Evolutionary conservation across 129 eudicot genomes (phyloP), one percentile per base, ranked within the genome.

Genomic region (Arctium minus): DNA sequence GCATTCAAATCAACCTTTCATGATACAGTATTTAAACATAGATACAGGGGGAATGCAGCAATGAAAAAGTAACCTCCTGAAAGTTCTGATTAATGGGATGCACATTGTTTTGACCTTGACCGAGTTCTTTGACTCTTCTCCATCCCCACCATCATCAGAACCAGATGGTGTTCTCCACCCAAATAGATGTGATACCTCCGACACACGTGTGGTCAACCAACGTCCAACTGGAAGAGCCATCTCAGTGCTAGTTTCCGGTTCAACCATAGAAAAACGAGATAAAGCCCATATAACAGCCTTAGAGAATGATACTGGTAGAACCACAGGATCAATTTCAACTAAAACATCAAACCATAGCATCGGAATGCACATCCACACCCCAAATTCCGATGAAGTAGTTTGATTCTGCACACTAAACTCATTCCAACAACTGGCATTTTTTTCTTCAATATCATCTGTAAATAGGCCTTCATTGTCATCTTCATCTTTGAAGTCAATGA

Each of bases 101-200:
- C 94, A 89, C 89, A 89, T 84, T 75, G 94, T 83, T 75, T 93
- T 86, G 72, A 91, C 86, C 82, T 79, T 81, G 69, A 90, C 90
- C 0, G 99, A 92, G 90, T 95, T 95, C 77, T 86, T 91, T 37
- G 86, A 86, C 87, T 83, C 91, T 40, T 80, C 81, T 82, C 97
- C 90, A 85, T 86, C 90, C 78, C 93, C 97, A 68, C 93, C 97
- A 84, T 95, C 99, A 80, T 95, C 92, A 76, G 91, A 91, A 87
- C 99, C 97, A 72, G 97, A 87, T 78, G 99, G 99, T 72, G 84
- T 78, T 87, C 85, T 95, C 99, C 99, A 95, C 80, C 94, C 97
- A 37, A 89, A 91, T n/a, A 90, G 85, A 87, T 88, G 84, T n/a
- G 92, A 87, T 40, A 91, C 83, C 82, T 93, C 94, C 73, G 93